Base-by-base conservation (phyloP, 192 early-diverging fungal species). In the Coemansia sp. region DNA sequence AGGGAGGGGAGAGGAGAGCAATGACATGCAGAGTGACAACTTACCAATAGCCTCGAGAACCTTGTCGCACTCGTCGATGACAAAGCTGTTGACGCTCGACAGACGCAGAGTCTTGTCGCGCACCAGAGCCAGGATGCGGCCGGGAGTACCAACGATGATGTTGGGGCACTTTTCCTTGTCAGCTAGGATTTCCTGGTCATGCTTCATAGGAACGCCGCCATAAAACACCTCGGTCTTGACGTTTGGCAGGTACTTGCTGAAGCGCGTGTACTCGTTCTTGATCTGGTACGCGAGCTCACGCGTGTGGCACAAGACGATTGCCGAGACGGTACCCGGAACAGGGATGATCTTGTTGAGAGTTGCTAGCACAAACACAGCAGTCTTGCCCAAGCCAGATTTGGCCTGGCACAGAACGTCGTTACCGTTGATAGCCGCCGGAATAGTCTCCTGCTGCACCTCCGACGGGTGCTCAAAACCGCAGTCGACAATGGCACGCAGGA, bases 401-500 rank as follows among this genome's bases (percentile, higher is more conserved):
- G 97, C 97, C 86, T 99, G 97, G 86, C 94, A 97, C 51, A 99
- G 87, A 36, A 98, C 94, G 85, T 99, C 97, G 88, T 93, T 96
- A 68, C 95, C 95, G 65, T 98, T 85, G 71, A 98, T 95, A 42
- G 97, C 94, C 70, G 97, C 96, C 47, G 97, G 96, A 73, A 99
- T 97, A 75, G 94, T 96, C 84, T 97, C 95, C 80, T 99, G 97
- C 86, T 99, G 97, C 33, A 99, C 97, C 89, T 99, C 96, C 64
- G 93, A 95, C 47, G 97, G 97, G 87, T 99, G 97, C 87, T 99
- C 97, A 74, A 99, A 99, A 87, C 97, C 97, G 71, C 96, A 99
- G 85, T 99, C 97, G 27, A 93, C 94, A 71, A 98, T 99, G 66
- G 95, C 93, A 59, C 95, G 90, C 55, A 95, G 74, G 40, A 99